These are phyloP conservation scores for Powellomyces hirtus DNA, from an alignment of 192 early-diverging fungal genomes.

Conservation along the genomic window DNA sequence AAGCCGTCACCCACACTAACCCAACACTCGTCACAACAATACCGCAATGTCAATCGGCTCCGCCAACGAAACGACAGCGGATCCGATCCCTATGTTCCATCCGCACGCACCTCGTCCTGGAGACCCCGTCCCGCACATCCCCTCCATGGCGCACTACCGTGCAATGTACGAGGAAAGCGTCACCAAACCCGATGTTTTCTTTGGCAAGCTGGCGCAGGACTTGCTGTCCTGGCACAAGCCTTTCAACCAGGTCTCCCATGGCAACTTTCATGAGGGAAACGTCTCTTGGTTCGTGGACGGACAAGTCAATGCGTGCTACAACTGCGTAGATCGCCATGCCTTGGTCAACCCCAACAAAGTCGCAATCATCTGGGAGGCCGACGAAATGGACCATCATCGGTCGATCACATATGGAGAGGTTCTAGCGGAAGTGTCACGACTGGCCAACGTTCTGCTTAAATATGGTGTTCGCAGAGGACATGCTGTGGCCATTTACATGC, in stretches of 20 bases:
- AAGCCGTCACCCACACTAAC: background rate
- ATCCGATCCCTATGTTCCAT: background rate
- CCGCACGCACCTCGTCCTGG: background rate
- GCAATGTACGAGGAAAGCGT: constrained; percentile 77
- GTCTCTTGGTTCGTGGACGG: constrained; percentile 93
- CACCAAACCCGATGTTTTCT: constrained; percentile 77
- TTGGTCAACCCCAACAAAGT: constrained; percentile 69
- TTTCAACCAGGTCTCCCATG: constrained; percentile 69
- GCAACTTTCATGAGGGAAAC: constrained; percentile 80
- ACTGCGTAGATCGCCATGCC: constrained; percentile 96
- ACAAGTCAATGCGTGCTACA: constrained; percentile 88
- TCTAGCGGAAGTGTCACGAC: constrained; percentile 74
- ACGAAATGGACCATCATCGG: constrained; percentile 69
- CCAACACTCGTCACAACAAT: background rate
- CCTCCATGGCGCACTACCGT: constrained; percentile 75
- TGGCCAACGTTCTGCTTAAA: constrained; percentile 83
- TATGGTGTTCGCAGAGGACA: constrained; percentile 89
- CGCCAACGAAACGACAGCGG: background rate
- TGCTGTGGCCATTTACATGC: constrained; percentile 95
- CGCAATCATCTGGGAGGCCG: constrained; percentile 54
- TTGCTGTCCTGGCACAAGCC: constrained; percentile 78
- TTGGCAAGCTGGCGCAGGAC: constrained; percentile 77
- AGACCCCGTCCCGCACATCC: constrained; percentile 66
- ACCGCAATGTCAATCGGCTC: background rate
- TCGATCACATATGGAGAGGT: constrained; percentile 83